phyloP scores from a whole-genome alignment of 306 rosid genomes.

The Echinosophora koreensis region DNA sequence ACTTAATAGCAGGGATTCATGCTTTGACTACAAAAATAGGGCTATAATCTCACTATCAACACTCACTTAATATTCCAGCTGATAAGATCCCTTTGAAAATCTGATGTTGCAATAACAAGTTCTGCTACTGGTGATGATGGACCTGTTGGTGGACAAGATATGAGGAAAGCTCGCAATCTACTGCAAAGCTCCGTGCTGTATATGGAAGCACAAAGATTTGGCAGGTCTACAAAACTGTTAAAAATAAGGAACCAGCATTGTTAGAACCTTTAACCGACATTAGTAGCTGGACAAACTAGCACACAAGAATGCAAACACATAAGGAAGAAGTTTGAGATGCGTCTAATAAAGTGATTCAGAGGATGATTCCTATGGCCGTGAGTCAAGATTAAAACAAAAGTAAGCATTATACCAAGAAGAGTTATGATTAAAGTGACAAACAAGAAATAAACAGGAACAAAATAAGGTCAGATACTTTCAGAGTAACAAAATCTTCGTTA shows the following conservation, averaged over 20 bases:
- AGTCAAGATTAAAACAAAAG: constrained; percentile 26
- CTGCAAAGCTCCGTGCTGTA: constrained; percentile 90
- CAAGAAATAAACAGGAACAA: constrained; percentile 16
- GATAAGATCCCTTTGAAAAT: constrained; percentile 87
- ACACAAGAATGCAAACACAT: constrained; percentile 16
- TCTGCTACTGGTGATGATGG: constrained; percentile 92
- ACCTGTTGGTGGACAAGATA: constrained; percentile 91
- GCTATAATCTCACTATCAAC: constrained; percentile 11
- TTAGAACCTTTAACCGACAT: constrained; percentile 44
- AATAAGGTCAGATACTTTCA: background rate
- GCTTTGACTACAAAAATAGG: background rate
- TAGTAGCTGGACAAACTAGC: constrained; percentile 40
- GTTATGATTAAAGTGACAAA: background rate
- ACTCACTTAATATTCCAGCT: constrained; percentile 80
- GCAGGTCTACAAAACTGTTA: constrained; percentile 91
- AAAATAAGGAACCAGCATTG: constrained; percentile 35
- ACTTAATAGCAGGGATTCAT: constrained; percentile 19
- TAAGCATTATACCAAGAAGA: constrained; percentile 12
- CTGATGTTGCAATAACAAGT: constrained; percentile 92
- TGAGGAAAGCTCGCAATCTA: constrained; percentile 88
- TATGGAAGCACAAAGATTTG: constrained; percentile 92
- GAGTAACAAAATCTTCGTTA: constrained; percentile 6
- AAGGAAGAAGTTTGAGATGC: constrained; percentile 36
- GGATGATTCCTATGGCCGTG: constrained; percentile 2
- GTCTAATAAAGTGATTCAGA: constrained; percentile 18